Percentiles rank a stretch among this genome's conserved stretches.
Conservation (phyloP, 208 protist genomes). For the Trichomonas vaginalis region DNA sequence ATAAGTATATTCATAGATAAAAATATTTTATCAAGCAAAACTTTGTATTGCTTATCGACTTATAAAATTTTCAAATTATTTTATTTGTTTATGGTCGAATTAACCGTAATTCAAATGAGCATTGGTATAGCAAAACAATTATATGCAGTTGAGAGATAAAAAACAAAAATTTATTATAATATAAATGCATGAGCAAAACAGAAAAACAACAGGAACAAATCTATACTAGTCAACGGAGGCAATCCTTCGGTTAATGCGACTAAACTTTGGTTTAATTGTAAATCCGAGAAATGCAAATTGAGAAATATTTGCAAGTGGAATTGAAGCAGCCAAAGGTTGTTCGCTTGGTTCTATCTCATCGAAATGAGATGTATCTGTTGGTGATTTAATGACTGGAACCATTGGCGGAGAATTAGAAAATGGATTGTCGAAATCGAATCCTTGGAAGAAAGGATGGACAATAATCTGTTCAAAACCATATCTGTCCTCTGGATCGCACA, state of each 20-base stretch:
- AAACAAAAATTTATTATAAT: no score
- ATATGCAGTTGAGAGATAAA: no score
- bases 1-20: no score
- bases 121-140: no score
- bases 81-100: no score
- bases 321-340: not conserved
- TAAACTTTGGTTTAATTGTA: not conserved
- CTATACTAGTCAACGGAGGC: not conserved
- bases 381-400: not conserved
- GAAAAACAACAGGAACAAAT: no score
- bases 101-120: no score
- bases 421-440: not conserved
- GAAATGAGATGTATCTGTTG: not conserved
- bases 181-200: no score
- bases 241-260: not conserved
- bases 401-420: not conserved
- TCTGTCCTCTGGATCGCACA: not conserved
- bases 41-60: no score
- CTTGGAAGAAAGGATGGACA: not conserved
- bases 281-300: not conserved
- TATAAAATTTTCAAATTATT: no score
- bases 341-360: not conserved
- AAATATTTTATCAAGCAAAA: no score
- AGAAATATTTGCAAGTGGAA: not conserved
- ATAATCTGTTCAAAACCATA: slow-evolving; percentile 6